phyloP scores from a whole-genome alignment of 768 basidiomycete genomes.

The Boletus speciosus region DNA sequence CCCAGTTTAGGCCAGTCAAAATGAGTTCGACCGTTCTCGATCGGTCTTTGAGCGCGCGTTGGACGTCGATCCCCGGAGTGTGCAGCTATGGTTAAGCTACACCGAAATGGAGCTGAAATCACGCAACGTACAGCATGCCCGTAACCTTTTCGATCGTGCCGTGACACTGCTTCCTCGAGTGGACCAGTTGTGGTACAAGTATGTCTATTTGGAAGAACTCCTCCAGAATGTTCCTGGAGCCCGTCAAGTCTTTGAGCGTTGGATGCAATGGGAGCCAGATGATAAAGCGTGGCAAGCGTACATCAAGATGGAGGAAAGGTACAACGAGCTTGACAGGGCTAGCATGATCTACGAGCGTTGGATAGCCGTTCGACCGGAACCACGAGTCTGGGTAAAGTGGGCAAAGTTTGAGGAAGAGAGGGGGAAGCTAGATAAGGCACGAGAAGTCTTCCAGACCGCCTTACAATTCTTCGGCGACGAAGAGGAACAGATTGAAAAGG shows the following conservation, averaged over 20 bases:
- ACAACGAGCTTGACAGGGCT: slow-evolving; percentile 87
- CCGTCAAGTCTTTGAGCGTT: slow-evolving; percentile 96
- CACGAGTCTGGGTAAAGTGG: slow-evolving; percentile 81
- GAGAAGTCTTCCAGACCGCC: slow-evolving; percentile 88
- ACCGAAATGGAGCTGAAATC: slow-evolving; percentile 98
- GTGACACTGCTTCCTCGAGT: slow-evolving; percentile 95
- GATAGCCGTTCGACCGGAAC: slow-evolving; percentile 74
- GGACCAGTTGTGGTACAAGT: slow-evolving; percentile 99
- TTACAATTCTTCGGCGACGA: slow-evolving; percentile 89
- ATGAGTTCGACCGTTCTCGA: slow-evolving; percentile 90
- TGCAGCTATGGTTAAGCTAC: slow-evolving; percentile 92
- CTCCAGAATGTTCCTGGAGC: slow-evolving; percentile 95
- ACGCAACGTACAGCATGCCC: slow-evolving; percentile 94
- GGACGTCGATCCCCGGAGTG: slow-evolving; percentile 87
- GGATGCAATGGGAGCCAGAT: slow-evolving; percentile 99
- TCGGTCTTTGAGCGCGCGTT: slow-evolving; percentile 96
- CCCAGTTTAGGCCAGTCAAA: slow-evolving; percentile 74
- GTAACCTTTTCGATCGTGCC: slow-evolving; percentile 95
- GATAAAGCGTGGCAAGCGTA: slow-evolving; percentile 99
- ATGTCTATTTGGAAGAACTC: slow-evolving; percentile 96
- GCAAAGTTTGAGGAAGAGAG: slow-evolving; percentile 85
- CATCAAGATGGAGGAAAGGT: slow-evolving; percentile 95
- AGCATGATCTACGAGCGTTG: slow-evolving; percentile 92
- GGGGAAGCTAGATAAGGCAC: slow-evolving; percentile 58
- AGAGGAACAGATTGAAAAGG: slow-evolving; percentile 80